Base-by-base conservation (phyloP, 1,139 yeast genomes). In the Protomyces inundatus region DNA sequence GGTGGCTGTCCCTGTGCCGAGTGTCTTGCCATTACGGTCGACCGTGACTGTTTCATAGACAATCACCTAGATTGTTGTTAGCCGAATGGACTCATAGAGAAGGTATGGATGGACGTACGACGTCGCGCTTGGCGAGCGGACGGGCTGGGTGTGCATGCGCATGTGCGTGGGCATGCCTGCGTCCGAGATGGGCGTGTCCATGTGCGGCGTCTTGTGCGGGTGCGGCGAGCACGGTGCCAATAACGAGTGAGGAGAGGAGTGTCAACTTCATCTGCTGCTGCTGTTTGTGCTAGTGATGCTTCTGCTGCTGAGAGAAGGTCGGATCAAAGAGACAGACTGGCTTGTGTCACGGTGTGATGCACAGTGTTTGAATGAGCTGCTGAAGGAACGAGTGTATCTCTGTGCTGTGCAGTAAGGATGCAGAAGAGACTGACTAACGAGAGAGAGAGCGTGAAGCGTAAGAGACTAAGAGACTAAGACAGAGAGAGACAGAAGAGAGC, bases 11-110 rank as follows among this genome's bases (percentile, higher is more conserved):
- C 35, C 56, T 4, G 62, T 58, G 30, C 52, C 55, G 10, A 58
- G 30, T 10, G 62, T 48, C 36, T 42, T 16, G 12, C 62, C 62
- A 35, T 58, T 50, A 5, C n/a, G 14, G 10, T 50, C 62, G 12
- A 58, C 62, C 6, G 56, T 52, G 45, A 58, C 40, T 4, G 62
- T 58, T 32, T 52, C 62, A 30, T 51, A 51, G 16, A 58, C 62
- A 14, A 58, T 36, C 23, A 58, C 62, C 62, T 58, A n/a, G 23
- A 30, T 10, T 23, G 23, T 3, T 6, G n/a, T 57, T 32, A 57
- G 51, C 36, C 1, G 42, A 0, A 16, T n/a, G 12, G 39, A 51
- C 9, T 14, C 9, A 16, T 45, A 2, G 50, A 37, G 42, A 37
- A 10, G 42, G 14, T 3, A n/a, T 9, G 3, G n/a, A n/a, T 12